A percentile compares a stretch with the other conserved stretches of the same genome.
Conservation (phyloP, 257 asterid species). For the Lantana camara region DNA sequence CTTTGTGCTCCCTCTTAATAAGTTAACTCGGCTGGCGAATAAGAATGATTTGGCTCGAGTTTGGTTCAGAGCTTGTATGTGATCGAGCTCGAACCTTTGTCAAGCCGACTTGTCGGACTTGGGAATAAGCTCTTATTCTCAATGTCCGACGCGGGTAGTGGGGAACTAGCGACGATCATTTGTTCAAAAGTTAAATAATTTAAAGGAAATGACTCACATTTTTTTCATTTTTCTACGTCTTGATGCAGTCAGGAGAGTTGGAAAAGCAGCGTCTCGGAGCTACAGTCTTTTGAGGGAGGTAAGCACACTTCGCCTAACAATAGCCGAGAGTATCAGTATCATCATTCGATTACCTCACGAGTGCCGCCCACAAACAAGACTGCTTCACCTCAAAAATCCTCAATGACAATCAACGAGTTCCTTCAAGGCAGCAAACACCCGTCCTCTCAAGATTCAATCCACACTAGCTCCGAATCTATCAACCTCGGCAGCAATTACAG, state of each 20-base stretch:
- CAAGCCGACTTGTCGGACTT: too few relatives aligned
- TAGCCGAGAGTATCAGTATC: constrained; percentile 33
- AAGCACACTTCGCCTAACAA: constrained; percentile 26
- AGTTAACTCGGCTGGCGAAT: too few relatives aligned
- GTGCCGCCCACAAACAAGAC: constrained; percentile 25
- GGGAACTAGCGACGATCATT: too few relatives aligned
- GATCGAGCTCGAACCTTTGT: too few relatives aligned
- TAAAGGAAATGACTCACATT: background rate
- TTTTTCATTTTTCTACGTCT: constrained; percentile 8
- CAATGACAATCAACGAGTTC: constrained; percentile 25
- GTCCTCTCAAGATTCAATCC: constrained; percentile 27
- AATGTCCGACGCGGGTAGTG: too few relatives aligned
- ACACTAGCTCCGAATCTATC: constrained; percentile 38
- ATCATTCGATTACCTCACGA: constrained; percentile 21
- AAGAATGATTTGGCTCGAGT: too few relatives aligned
- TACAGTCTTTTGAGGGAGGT: constrained; percentile 35
- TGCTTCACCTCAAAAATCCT: constrained; percentile 37
- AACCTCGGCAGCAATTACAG: constrained; percentile 34
- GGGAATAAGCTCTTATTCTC: background rate
- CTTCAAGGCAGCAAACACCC: constrained; percentile 28
- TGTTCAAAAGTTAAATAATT: too few relatives aligned
- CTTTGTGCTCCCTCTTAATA: too few relatives aligned
- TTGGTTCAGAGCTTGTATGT: too few relatives aligned
- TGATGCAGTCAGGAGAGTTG: constrained; percentile 54
- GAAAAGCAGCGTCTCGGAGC: constrained; percentile 44